Percentiles rank a stretch among this genome's conserved stretches.
Evolutionary conservation across 2,329 filamentous ascomycete species (phyloP).

Genomic region (Pseudogymnoascus pannorum): DNA sequence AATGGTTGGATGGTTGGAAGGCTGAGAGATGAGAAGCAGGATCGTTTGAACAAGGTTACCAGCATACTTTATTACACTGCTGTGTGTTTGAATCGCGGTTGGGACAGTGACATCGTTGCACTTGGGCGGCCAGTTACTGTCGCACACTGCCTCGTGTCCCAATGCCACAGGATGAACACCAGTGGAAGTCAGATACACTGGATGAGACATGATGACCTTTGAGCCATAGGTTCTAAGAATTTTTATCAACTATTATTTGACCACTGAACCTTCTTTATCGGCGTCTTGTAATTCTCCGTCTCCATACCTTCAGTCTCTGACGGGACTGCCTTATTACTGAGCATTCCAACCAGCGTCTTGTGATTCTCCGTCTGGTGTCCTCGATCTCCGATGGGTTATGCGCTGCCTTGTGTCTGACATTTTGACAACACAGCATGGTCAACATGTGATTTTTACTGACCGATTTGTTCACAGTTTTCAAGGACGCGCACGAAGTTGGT

Average conservation of each 20-base stretch:
- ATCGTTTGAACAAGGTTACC: not conserved
- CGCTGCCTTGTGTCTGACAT: not conserved
- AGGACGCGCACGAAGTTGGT: not conserved
- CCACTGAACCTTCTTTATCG: not conserved
- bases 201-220: not conserved
- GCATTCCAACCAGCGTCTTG: not conserved
- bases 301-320: too few relatives aligned
- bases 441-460: not conserved
- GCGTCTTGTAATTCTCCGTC: not conserved
- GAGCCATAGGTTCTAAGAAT: slow-evolving; percentile 5
- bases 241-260: slow-evolving; percentile 2
- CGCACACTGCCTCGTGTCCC: not conserved
- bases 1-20: not conserved
- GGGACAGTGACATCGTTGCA: not conserved
- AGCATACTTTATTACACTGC: not conserved
- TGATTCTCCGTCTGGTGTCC: not conserved
- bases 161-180: not conserved
- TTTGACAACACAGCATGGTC: not conserved
- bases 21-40: not conserved
- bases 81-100: not conserved
- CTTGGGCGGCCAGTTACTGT: not conserved
- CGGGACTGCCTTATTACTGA: not conserved
- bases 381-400: not conserved
- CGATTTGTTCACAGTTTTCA: not conserved
- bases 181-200: not conserved